Evolutionary conservation across 805 yeast genomes (phyloP).

Genomic region (Cyberlindnera samutprakarnensis): DNA sequence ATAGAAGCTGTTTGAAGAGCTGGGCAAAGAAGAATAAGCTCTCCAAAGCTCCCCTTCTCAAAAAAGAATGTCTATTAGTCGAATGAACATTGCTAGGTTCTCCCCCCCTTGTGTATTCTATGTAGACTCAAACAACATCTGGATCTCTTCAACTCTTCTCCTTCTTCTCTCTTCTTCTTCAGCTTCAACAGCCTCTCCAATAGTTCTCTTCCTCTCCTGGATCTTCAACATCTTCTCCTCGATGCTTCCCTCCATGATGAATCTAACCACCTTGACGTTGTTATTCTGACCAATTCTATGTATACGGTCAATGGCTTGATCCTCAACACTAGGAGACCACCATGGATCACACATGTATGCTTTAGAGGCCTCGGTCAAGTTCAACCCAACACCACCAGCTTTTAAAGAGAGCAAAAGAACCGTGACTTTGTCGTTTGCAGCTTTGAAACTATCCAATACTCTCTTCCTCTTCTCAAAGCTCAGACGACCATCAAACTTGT

Average conservation of each 20-base stretch:
- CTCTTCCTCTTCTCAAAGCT: constrained; percentile 55
- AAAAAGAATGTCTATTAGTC: constrained; percentile 7
- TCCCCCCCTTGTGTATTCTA: too few relatives aligned
- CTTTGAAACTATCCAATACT: constrained; percentile 50
- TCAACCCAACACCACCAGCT: constrained; percentile 93
- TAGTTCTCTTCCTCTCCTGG: constrained; percentile 74
- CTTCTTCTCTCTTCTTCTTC: constrained; percentile 70
- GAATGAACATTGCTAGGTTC: too few relatives aligned
- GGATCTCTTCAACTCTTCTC: constrained; percentile 65
- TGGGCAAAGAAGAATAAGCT: constrained; percentile 15
- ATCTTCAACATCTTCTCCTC: constrained; percentile 85
- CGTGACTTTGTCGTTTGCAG: constrained; percentile 25
- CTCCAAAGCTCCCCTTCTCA: constrained; percentile 9
- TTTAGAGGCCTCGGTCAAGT: constrained; percentile 73
- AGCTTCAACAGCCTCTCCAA: constrained; percentile 73
- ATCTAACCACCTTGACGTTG: constrained; percentile 67
- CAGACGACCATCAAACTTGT: constrained; percentile 80
- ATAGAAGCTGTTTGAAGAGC: constrained; percentile 6
- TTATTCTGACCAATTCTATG: constrained; percentile 84
- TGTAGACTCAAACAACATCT: constrained; percentile 48
- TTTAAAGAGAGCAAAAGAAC: constrained; percentile 69
- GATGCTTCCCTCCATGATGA: constrained; percentile 74
- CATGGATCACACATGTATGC: constrained; percentile 95
- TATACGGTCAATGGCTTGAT: constrained; percentile 85
- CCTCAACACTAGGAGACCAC: constrained; percentile 93